Evolutionary conservation across 176 grass and related monocot genomes (phyloP).

Genomic region (Elaeis guineensis): DNA sequence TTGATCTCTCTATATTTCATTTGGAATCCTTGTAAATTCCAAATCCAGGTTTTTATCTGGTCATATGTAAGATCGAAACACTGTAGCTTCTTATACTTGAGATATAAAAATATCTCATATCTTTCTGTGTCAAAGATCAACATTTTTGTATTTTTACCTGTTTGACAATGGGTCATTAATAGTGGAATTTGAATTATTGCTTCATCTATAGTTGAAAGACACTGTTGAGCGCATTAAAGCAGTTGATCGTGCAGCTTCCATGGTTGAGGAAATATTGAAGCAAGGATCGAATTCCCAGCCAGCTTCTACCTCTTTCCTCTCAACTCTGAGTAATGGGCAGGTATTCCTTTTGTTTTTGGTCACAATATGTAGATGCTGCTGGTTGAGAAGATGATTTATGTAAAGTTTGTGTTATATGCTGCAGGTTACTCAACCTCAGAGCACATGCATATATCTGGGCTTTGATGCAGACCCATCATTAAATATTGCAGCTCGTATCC

Average conservation of each 20-base stretch:
- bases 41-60: too few relatives aligned
- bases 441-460: slow-evolving; percentile 58
- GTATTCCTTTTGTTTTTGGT: slow-evolving; percentile 22
- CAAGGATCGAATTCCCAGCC: slow-evolving; percentile 37
- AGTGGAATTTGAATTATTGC: too few relatives aligned
- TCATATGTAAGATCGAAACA: too few relatives aligned
- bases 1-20: too few relatives aligned
- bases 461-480: slow-evolving; percentile 68
- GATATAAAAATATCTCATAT: too few relatives aligned
- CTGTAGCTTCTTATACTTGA: too few relatives aligned
- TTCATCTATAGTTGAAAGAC: slow-evolving; percentile 55
- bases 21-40: too few relatives aligned
- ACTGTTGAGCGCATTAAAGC: slow-evolving; percentile 76
- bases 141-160: too few relatives aligned
- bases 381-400: too few relatives aligned
- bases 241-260: slow-evolving; percentile 75
- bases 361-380: too few relatives aligned
- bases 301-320: slow-evolving; percentile 17
- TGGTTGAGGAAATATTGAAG: slow-evolving; percentile 85
- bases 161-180: too few relatives aligned
- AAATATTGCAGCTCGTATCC: slow-evolving; percentile 61
- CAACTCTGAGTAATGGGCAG: slow-evolving; percentile 28
- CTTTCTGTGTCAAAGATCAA: too few relatives aligned
- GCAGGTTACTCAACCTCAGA: slow-evolving; percentile 64
- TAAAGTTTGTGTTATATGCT: not conserved